Percentiles rank a stretch among this genome's conserved stretches.
phyloP scores from a whole-genome alignment of 192 early-diverging fungal species.

The Gonapodya prolifera region DNA sequence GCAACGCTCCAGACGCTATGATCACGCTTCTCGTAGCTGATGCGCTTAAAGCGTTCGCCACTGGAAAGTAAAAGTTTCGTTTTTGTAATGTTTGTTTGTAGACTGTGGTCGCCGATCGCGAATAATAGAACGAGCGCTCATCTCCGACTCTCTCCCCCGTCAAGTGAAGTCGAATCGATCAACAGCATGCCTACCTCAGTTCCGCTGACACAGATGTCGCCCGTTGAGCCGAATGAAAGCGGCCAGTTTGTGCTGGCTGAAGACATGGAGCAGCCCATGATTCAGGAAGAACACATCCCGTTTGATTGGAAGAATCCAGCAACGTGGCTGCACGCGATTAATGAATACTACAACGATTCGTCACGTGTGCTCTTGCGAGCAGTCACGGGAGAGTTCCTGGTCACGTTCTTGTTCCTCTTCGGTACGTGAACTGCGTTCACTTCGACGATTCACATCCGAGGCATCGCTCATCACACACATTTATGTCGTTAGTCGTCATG shows the following conservation, averaged over 20 bases:
- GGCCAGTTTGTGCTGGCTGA: background rate
- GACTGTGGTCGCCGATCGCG: background rate
- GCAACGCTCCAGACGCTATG: slow-evolving; percentile 33
- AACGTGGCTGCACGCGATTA: background rate
- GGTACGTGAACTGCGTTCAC: background rate
- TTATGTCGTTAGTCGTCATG: background rate
- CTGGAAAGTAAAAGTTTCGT: background rate
- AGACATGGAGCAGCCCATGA: background rate
- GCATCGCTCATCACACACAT: background rate
- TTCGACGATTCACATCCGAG: slow-evolving; percentile 19
- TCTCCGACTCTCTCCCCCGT: background rate
- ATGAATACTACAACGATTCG: background rate
- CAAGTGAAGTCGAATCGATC: too few species aligned
- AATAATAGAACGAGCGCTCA: background rate
- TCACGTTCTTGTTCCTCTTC: slow-evolving; percentile 48
- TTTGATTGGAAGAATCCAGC: background rate
- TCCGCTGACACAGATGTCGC: background rate
- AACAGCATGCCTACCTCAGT: background rate
- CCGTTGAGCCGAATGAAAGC: background rate
- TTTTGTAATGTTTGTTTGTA: background rate
- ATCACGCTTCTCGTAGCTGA: slow-evolving; percentile 28
- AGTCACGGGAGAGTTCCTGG: slow-evolving; percentile 41
- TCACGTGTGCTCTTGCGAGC: slow-evolving; percentile 30
- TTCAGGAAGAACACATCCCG: background rate
- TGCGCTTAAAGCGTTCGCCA: slow-evolving; percentile 18